phyloP scores from a whole-genome alignment of 2,329 filamentous ascomycete species.

The Exophiala calicioides region DNA sequence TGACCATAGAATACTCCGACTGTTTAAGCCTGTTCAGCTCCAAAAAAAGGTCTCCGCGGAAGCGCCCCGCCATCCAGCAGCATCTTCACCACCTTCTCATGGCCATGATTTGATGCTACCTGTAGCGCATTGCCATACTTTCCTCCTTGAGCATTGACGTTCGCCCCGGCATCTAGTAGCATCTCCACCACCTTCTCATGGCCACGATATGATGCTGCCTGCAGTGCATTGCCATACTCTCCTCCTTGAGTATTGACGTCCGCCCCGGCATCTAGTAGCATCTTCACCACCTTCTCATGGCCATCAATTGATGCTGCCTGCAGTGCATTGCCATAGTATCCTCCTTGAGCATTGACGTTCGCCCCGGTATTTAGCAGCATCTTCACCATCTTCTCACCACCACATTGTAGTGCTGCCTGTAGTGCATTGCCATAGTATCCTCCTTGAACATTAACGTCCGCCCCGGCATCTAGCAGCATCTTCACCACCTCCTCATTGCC shows the following conservation, averaged over 20 bases:
- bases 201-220: slow-evolving; percentile 10
- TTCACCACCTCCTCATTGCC: slow-evolving; percentile 6
- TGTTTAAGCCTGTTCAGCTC: no score
- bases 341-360: slow-evolving; percentile 3
- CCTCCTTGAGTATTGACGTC: slow-evolving; percentile 10
- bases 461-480: slow-evolving; percentile 21
- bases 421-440: no score
- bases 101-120: slow-evolving; percentile 2
- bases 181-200: slow-evolving; percentile 4
- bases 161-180: slow-evolving; percentile 10
- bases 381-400: background rate
- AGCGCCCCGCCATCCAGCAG: no score
- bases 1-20: no score
- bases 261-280: slow-evolving; percentile 8
- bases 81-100: slow-evolving; percentile 22
- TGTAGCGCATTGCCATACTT: slow-evolving; percentile 28
- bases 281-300: slow-evolving; percentile 12
- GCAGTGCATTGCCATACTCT: slow-evolving; percentile 11
- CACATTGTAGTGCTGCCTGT: background rate
- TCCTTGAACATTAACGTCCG: no score
- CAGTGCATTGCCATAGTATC: slow-evolving; percentile 20
- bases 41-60: no score
- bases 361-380: slow-evolving; percentile 29
- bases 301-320: slow-evolving; percentile 13
- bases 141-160: slow-evolving; percentile 21